Evolutionary conservation across 441 rosid species (phyloP).

Genomic region (Aleurites moluccanus): DNA sequence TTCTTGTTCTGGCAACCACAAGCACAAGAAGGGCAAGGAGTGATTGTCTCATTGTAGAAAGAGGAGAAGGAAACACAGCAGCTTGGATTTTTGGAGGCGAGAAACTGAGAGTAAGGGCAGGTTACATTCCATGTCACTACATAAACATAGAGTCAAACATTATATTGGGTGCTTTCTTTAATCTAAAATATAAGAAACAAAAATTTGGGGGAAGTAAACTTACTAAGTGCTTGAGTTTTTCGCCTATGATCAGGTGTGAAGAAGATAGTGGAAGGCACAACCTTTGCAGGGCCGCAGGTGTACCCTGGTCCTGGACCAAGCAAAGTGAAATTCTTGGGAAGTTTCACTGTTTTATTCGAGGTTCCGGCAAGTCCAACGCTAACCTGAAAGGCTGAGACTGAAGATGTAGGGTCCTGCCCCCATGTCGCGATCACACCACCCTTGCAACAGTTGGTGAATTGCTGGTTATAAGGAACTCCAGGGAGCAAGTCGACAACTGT

Average conservation of each 20-base stretch:
- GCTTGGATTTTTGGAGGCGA: conserved; percentile 74
- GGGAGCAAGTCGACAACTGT: conserved; percentile 84
- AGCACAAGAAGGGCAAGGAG: conserved; percentile 84
- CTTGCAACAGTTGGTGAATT: conserved; percentile 81
- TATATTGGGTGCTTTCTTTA: neutral
- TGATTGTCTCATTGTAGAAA: conserved; percentile 91
- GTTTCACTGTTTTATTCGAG: conserved; percentile 77
- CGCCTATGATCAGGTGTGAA: conserved; percentile 64
- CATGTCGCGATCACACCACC: conserved; percentile 82
- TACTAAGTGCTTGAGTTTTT: conserved; percentile 85
- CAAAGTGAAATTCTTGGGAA: conserved; percentile 86
- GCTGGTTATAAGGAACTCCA: conserved; percentile 84
- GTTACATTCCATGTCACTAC: conserved; percentile 97
- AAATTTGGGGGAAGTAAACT: conserved; percentile 15
- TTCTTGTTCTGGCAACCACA: conserved; percentile 72
- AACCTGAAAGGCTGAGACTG: conserved; percentile 78
- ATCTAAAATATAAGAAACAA: neutral
- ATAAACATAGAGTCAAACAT: conserved; percentile 16
- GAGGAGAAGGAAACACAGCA: conserved; percentile 92
- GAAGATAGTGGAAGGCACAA: conserved; percentile 70
- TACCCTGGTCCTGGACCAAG: conserved; percentile 91
- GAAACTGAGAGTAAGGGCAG: conserved; percentile 91
- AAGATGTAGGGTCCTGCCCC: conserved; percentile 74
- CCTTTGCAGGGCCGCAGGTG: conserved; percentile 90
- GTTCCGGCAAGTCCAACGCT: conserved; percentile 80